A percentile compares a stretch with the other conserved stretches of the same genome.
Conservation (phyloP, 306 rosid genomes). For the Glycine tomentella region DNA sequence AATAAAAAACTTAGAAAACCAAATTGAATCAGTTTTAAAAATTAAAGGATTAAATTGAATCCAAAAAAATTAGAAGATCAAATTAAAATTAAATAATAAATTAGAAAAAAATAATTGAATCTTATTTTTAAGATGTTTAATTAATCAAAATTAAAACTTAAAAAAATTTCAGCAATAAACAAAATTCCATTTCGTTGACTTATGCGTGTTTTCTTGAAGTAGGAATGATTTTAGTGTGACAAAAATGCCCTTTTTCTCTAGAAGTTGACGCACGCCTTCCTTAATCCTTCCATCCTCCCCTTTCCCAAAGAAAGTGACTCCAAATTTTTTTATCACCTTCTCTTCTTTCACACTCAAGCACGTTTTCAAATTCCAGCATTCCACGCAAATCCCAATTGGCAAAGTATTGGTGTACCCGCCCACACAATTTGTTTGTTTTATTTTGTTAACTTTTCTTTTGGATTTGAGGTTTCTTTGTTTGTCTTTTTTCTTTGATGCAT, state of each 20-base stretch:
- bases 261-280: neutral
- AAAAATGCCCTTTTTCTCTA: neutral
- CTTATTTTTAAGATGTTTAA: too few relatives aligned
- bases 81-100: too few relatives aligned
- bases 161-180: too few relatives aligned
- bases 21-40: too few relatives aligned
- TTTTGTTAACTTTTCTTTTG: slow-evolving; percentile 18
- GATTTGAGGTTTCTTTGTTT: slow-evolving; percentile 5
- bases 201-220: too few relatives aligned
- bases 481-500: neutral
- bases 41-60: too few relatives aligned
- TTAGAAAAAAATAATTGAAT: too few relatives aligned
- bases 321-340: neutral
- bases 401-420: slow-evolving; percentile 37
- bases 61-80: too few relatives aligned
- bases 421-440: slow-evolving; percentile 16
- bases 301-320: slow-evolving; percentile 8
- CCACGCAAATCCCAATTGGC: slow-evolving; percentile 23
- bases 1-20: too few relatives aligned
- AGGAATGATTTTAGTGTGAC: neutral
- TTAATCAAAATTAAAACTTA: too few relatives aligned
- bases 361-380: slow-evolving; percentile 18
- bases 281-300: neutral
- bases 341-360: neutral
- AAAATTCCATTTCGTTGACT: too few relatives aligned